These are phyloP conservation scores for Nectriaceae sp. DNA, from an alignment of 2,329 filamentous ascomycete genomes.

Conservation along the genomic window DNA sequence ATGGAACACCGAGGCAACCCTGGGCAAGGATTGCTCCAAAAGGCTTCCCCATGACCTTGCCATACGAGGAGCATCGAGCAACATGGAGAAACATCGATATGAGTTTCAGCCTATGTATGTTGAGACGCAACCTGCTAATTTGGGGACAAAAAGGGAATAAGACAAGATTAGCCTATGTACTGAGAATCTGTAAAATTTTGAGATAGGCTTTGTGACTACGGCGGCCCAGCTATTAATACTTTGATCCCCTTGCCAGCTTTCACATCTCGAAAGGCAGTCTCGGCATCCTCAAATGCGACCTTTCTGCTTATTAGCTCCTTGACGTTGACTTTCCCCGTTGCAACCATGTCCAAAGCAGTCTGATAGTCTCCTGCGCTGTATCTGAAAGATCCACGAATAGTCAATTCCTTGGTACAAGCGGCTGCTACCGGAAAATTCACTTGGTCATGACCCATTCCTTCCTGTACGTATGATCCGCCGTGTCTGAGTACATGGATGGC, in stretches of 20 bases:
- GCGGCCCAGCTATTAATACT: too few relatives aligned
- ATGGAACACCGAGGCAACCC: too few relatives aligned
- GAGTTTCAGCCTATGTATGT: too few relatives aligned
- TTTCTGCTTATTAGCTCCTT: constrained; percentile 35
- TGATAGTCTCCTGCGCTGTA: constrained; percentile 4
- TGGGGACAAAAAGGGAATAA: too few relatives aligned
- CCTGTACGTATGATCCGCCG: constrained; percentile 51
- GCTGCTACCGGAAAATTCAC: constrained; percentile 50
- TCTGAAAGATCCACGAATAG: constrained; percentile 2
- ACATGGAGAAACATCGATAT: too few relatives aligned
- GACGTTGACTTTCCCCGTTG: constrained; percentile 43
- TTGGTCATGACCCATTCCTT: constrained; percentile 50
- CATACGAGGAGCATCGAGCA: too few relatives aligned
- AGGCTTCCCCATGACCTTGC: too few relatives aligned
- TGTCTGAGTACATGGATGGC: constrained; percentile 43
- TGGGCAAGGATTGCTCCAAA: too few relatives aligned
- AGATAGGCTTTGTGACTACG: too few relatives aligned
- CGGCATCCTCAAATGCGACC: constrained; percentile 41
- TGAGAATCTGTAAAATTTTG: too few relatives aligned
- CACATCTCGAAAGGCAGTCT: constrained; percentile 40
- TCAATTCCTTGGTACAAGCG: constrained; percentile 17
- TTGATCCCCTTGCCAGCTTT: neutral
- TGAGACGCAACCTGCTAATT: too few relatives aligned
- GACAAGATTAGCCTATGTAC: too few relatives aligned
- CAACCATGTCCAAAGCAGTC: constrained; percentile 42